phyloP scores from a whole-genome alignment of 306 rosid genomes.

The Malus asiatica region DNA sequence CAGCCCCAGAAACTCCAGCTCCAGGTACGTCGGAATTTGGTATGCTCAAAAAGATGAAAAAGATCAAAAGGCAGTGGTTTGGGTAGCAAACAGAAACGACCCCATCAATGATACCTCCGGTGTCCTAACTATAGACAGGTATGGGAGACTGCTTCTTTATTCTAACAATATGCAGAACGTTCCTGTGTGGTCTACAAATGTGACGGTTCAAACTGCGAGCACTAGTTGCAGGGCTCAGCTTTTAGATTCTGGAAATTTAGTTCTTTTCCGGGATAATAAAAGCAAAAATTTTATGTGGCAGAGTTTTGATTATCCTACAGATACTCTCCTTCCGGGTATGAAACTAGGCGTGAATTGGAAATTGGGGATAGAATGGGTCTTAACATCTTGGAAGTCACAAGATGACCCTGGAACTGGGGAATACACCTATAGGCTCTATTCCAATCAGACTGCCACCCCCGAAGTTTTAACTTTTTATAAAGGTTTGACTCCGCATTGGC shows the following conservation, averaged over 20 bases:
- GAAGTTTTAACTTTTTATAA: neutral
- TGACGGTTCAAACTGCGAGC: neutral
- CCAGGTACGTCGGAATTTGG: slow-evolving; percentile 37
- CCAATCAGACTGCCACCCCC: neutral
- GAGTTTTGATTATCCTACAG: slow-evolving; percentile 33
- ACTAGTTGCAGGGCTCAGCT: neutral
- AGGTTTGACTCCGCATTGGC: too few species aligned
- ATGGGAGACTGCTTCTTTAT: neutral
- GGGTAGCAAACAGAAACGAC: slow-evolving; percentile 55
- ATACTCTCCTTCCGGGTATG: slow-evolving; percentile 23
- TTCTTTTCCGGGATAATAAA: neutral
- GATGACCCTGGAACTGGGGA: neutral
- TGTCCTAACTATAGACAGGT: neutral
- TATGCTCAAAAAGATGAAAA: neutral
- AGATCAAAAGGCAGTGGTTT: slow-evolving; percentile 24
- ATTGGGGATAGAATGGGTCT: neutral
- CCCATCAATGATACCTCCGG: slow-evolving; percentile 26
- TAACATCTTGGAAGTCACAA: neutral
- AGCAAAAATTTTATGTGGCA: slow-evolving; percentile 18
- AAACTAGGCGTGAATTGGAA: slow-evolving; percentile 1
- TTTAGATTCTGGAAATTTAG: slow-evolving; percentile 9
- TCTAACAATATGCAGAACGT: neutral
- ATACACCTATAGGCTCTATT: neutral
- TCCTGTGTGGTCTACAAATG: slow-evolving; percentile 6
- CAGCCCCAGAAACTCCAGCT: neutral